Conservation (phyloP, 345 rosid genomes). For the Eucalyptus polybractea region DNA sequence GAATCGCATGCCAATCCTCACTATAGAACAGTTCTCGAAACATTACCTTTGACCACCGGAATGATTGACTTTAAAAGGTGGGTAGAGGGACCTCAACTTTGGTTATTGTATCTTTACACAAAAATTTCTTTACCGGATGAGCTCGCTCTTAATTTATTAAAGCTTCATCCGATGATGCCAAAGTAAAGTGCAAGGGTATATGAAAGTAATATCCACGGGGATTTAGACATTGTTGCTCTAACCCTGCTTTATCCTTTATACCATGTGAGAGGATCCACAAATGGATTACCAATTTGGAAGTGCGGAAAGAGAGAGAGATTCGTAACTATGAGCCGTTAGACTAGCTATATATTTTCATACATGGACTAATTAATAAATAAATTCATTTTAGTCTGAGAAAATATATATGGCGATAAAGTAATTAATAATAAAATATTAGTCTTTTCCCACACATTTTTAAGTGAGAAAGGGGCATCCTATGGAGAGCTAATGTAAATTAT, state of each 20-base stretch:
- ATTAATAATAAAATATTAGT: too few species aligned
- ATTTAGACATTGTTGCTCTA: neutral
- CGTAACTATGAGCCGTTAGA: accelerated
- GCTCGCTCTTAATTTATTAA: too few species aligned
- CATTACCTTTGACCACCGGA: neutral
- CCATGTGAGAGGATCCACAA: neutral
- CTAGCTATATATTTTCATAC: neutral
- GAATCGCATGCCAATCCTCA: neutral
- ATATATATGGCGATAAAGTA: neutral
- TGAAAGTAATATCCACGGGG: accelerated
- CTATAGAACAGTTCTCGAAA: accelerated
- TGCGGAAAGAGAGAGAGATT: accelerated
- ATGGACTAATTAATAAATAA: neutral
- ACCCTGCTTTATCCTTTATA: neutral
- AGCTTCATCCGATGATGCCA: neutral
- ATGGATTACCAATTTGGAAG: too few species aligned
- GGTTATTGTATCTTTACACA: accelerated
- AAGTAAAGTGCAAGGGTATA: neutral
- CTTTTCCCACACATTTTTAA: neutral
- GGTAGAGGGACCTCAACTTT: neutral
- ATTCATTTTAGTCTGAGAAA: neutral
- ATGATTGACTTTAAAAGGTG: accelerated
- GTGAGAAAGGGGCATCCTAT: neutral
- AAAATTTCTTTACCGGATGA: too few species aligned
- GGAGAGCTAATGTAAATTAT: neutral